phyloP scores from a whole-genome alignment of 2,329 filamentous ascomycete genomes.

The Aspergillus pseudoglaucus region DNA sequence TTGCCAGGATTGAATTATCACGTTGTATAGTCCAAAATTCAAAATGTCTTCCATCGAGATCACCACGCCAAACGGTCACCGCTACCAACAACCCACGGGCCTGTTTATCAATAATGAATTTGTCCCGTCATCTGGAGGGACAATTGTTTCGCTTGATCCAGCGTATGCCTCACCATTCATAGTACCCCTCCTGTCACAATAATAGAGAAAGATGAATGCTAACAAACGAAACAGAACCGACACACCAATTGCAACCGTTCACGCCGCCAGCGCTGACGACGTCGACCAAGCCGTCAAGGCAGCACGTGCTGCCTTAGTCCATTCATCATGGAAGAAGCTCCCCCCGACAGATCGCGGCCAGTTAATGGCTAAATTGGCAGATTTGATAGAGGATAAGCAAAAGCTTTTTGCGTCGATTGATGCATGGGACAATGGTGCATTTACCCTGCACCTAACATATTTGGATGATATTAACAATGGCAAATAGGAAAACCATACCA shows the following conservation, averaged over 20 bases:
- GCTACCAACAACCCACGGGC: conserved; percentile 66
- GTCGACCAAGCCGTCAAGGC: conserved; percentile 28
- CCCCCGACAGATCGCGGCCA: conserved; percentile 54
- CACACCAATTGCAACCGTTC: conserved; percentile 62
- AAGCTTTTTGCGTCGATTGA: conserved; percentile 61
- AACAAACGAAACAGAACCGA: conserved; percentile 47
- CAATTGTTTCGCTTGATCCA: conserved; percentile 62
- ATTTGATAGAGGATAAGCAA: conserved; percentile 60
- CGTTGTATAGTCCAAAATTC: neutral
- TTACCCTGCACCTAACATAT: no score
- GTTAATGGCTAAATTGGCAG: conserved; percentile 64
- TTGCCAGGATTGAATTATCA: no score
- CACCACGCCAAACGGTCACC: conserved; percentile 67
- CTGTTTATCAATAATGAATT: conserved; percentile 82
- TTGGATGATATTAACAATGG: neutral
- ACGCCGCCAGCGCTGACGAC: conserved; percentile 45
- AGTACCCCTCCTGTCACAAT: conserved; percentile 5
- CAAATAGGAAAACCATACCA: conserved; percentile 37
- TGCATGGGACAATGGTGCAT: conserved; percentile 66
- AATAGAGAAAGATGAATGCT: conserved; percentile 4
- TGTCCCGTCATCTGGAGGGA: conserved; percentile 59
- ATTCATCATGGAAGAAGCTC: conserved; percentile 29
- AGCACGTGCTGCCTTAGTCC: conserved; percentile 28
- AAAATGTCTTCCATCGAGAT: conserved; percentile 60
- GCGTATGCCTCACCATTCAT: conserved; percentile 28